phyloP scores from a whole-genome alignment of 768 basidiomycete genomes.

The Sarcodon aspratus region DNA sequence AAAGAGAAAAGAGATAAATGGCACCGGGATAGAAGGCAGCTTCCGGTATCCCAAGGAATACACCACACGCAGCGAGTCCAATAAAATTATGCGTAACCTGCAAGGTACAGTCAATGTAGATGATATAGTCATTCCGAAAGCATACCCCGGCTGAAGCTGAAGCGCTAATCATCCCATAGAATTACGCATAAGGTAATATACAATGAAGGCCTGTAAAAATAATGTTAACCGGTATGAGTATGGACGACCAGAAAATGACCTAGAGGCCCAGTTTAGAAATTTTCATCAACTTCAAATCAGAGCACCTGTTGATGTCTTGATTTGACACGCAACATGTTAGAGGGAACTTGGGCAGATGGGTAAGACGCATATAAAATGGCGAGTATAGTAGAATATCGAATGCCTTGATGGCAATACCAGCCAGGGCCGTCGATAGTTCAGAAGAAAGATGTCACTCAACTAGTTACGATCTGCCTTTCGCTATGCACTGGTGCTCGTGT shows the following conservation, averaged over 20 bases:
- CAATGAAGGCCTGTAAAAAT: too few relatives aligned
- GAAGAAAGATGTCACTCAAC: too few relatives aligned
- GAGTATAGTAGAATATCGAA: constrained; percentile 4
- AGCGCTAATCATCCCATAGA: too few relatives aligned
- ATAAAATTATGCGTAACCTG: constrained; percentile 53
- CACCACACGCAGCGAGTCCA: constrained; percentile 43
- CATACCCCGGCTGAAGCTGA: too few relatives aligned
- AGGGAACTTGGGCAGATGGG: constrained; percentile 36
- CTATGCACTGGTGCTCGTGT: constrained; percentile 46
- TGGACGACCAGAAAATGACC: too few relatives aligned
- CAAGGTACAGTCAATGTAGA: constrained; percentile 43
- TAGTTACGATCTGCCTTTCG: constrained; percentile 45
- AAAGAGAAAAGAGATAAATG: constrained; percentile 21
- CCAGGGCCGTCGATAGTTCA: constrained; percentile 10
- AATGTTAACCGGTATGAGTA: too few relatives aligned
- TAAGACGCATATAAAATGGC: too few relatives aligned
- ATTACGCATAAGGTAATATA: too few relatives aligned
- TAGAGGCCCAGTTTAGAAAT: background rate
- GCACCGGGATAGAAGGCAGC: constrained; percentile 18
- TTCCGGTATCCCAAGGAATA: constrained; percentile 40
- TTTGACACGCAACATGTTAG: constrained; percentile 40
- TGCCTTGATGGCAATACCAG: background rate
- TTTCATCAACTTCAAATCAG: background rate
- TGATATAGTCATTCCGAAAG: too few relatives aligned
- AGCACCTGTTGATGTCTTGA: constrained; percentile 7